These are phyloP conservation scores for Hyaloscypha variabilis DNA, from an alignment of 495 filamentous ascomycete genomes.

Conservation along the genomic window DNA sequence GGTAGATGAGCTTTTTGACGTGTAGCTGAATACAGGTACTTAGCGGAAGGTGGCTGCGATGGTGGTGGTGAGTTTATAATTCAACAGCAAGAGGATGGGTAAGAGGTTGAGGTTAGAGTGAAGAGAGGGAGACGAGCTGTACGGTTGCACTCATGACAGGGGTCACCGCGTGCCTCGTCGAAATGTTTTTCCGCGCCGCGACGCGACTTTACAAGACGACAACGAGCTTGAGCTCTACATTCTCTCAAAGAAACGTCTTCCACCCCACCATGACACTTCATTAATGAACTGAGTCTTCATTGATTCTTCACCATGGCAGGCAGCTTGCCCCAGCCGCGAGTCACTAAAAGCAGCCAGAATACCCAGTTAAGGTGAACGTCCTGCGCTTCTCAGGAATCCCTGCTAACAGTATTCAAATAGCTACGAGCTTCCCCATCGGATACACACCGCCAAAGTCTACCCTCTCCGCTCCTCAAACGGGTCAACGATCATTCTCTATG, in stretches of 20 bases:
- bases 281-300: background rate
- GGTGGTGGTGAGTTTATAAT: too few species aligned
- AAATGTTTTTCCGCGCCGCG: background rate
- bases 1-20: too few species aligned
- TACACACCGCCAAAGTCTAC: constrained; percentile 73
- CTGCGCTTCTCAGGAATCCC: background rate
- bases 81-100: too few species aligned
- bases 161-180: too few species aligned
- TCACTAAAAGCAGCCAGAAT: constrained; percentile 24
- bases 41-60: too few species aligned
- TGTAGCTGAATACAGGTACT: too few species aligned
- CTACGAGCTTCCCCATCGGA: constrained; percentile 75
- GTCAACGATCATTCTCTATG: constrained; percentile 81
- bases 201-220: background rate
- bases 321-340: constrained; percentile 16
- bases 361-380: constrained; percentile 26
- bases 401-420: constrained; percentile 40
- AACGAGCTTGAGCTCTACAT: background rate
- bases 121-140: too few species aligned
- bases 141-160: too few species aligned
- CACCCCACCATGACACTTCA: background rate
- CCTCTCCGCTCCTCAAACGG: constrained; percentile 80
- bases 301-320: constrained; percentile 24
- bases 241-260: background rate
- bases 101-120: too few species aligned